Evolutionary conservation across 2,329 filamentous ascomycete genomes (phyloP).

Genomic region (Trichophaea hybrida): DNA sequence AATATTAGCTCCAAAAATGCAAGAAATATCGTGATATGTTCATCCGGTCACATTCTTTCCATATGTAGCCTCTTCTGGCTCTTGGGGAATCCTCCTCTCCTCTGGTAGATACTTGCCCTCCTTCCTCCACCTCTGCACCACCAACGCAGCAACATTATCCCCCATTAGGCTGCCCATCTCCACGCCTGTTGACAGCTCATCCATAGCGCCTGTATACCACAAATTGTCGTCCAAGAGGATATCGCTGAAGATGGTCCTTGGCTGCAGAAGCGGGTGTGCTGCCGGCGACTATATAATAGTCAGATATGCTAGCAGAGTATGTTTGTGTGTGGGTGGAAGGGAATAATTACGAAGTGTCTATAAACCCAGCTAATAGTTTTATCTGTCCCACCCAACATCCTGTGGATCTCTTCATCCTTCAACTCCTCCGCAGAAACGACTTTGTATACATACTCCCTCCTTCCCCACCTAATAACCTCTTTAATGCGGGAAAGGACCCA

Average conservation of each 20-base stretch:
- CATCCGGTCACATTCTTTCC: constrained; percentile 24
- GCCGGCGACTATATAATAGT: constrained; percentile 4
- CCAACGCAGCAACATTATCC: constrained; percentile 43
- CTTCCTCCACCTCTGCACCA: background rate
- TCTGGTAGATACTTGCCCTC: background rate
- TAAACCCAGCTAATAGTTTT: constrained; percentile 17
- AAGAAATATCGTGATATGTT: background rate
- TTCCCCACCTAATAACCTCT: background rate
- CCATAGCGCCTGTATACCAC: constrained; percentile 63
- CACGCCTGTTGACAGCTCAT: constrained; percentile 93
- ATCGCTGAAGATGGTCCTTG: constrained; percentile 69
- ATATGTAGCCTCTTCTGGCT: background rate
- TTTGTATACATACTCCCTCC: background rate
- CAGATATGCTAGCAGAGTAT: background rate
- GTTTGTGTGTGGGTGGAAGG: background rate
- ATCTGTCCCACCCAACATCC: background rate
- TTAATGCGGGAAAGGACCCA: background rate
- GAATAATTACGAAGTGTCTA: constrained; percentile 20
- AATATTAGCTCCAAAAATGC: too few species aligned
- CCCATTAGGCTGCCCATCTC: constrained; percentile 89
- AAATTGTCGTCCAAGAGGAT: constrained; percentile 49
- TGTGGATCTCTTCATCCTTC: constrained; percentile 16
- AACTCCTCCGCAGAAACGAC: constrained; percentile 42
- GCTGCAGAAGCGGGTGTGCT: constrained; percentile 11
- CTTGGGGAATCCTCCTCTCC: background rate